Conservation (phyloP, 2,329 filamentous ascomycete genomes). For the Trichoderma koningii region DNA sequence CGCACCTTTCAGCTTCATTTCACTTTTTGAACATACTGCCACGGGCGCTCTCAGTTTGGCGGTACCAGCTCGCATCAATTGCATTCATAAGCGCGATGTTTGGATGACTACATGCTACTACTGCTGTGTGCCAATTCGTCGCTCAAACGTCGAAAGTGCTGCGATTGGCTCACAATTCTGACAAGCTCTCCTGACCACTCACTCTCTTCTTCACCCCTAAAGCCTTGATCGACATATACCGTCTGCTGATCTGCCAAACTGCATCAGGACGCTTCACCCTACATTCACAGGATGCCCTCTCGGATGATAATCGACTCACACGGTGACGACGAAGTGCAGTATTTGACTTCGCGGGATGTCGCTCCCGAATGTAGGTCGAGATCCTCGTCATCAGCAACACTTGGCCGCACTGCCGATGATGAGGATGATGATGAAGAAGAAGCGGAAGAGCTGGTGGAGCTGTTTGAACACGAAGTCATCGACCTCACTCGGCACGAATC, state of each 20-base stretch:
- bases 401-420: slow-evolving; percentile 25
- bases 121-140: too few relatives aligned
- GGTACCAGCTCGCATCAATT: too few relatives aligned
- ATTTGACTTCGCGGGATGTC: slow-evolving; percentile 10
- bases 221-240: neutral
- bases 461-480: slow-evolving; percentile 37
- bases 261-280: neutral
- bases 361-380: neutral
- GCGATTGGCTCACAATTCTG: neutral
- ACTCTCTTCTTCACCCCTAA: neutral
- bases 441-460: neutral
- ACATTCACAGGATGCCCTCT: neutral
- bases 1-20: too few relatives aligned
- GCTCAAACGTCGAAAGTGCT: neutral
- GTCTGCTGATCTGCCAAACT: neutral
- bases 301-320: neutral
- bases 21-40: too few relatives aligned
- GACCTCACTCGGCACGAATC: slow-evolving; percentile 40
- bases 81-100: too few relatives aligned
- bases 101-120: too few relatives aligned
- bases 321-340: slow-evolving; percentile 9
- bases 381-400: slow-evolving; percentile 32
- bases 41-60: too few relatives aligned
- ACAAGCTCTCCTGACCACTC: neutral
- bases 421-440: neutral